Evolutionary conservation across 192 early-diverging fungal species (phyloP).

Genomic region (Allomyces macrogynus): DNA sequence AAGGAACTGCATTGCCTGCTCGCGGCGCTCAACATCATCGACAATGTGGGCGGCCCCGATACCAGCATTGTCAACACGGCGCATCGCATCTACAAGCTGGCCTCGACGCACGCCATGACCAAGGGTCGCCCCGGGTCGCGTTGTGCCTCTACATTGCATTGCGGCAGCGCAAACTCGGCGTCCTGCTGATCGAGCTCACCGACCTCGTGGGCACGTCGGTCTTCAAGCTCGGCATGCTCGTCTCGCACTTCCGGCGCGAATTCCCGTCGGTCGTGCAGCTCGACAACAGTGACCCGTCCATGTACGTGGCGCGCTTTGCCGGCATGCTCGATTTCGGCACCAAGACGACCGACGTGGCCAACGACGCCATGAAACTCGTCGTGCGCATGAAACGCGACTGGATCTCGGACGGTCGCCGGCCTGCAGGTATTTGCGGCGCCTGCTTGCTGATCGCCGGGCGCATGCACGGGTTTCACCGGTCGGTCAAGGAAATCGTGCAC

Average conservation of each 20-base stretch:
- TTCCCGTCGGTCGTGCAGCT: constrained; percentile 44
- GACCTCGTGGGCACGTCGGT: constrained; percentile 70
- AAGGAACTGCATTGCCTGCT: too few species aligned
- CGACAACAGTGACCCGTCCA: constrained; percentile 55
- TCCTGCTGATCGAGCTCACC: constrained; percentile 92
- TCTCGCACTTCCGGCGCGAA: constrained; percentile 48
- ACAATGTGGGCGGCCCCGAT: too few species aligned
- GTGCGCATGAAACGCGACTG: constrained; percentile 87
- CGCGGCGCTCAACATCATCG: too few species aligned
- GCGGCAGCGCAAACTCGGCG: constrained; percentile 56
- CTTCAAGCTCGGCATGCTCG: constrained; percentile 66
- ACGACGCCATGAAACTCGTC: constrained; percentile 61
- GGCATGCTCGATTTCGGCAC: constrained; percentile 76
- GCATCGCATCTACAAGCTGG: constrained; percentile 66
- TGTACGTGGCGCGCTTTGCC: constrained; percentile 86
- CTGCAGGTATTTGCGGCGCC: constrained; percentile 87
- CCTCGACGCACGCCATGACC: constrained; percentile 58
- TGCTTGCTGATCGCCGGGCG: constrained; percentile 70
- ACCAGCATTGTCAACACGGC: constrained; percentile 15
- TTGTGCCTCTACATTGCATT: constrained; percentile 81
- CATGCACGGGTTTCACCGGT: constrained; percentile 74
- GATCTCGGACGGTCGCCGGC: constrained; percentile 72
- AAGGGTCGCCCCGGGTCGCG: constrained; percentile 52
- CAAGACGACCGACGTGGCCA: constrained; percentile 48
- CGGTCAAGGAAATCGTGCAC: constrained; percentile 60